These are phyloP conservation scores for Heterobasidion annosum DNA, from an alignment of 1,284 basidiomycete genomes.

Conservation along the genomic window DNA sequence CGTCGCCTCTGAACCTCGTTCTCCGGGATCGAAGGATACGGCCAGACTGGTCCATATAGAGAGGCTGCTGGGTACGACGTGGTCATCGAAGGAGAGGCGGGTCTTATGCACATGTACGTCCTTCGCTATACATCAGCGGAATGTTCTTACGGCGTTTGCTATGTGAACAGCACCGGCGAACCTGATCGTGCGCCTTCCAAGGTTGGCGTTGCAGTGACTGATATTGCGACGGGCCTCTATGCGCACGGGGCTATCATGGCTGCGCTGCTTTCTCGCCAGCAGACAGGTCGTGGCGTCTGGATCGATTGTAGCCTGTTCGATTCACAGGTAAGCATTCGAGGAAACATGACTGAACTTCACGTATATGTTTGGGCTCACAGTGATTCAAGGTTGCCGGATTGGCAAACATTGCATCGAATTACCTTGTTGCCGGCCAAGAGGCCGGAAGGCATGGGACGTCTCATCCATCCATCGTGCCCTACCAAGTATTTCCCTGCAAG, in stretches of 20 bases:
- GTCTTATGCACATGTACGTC: slow-evolving; percentile 84
- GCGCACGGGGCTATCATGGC: slow-evolving; percentile 92
- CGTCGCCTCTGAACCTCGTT: background rate
- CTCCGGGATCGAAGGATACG: slow-evolving; percentile 57
- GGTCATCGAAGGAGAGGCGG: slow-evolving; percentile 85
- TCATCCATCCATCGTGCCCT: slow-evolving; percentile 88
- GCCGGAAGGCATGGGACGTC: slow-evolving; percentile 86
- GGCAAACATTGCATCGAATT: slow-evolving; percentile 91
- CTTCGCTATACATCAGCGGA: background rate
- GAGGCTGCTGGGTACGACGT: slow-evolving; percentile 87
- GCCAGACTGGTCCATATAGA: slow-evolving; percentile 86
- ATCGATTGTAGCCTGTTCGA: slow-evolving; percentile 90
- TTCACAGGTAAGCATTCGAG: slow-evolving; percentile 48
- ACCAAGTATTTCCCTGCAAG: slow-evolving; percentile 85
- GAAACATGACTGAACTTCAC: background rate
- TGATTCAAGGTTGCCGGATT: slow-evolving; percentile 72
- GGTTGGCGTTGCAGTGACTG: slow-evolving; percentile 86
- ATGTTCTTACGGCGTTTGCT: background rate
- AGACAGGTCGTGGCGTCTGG: slow-evolving; percentile 84
- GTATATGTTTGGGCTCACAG: background rate
- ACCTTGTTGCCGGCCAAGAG: slow-evolving; percentile 82
- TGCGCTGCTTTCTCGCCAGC: slow-evolving; percentile 71
- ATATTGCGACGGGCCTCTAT: slow-evolving; percentile 90
- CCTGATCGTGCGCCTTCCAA: slow-evolving; percentile 83
- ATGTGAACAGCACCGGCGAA: slow-evolving; percentile 57